Evolutionary conservation across 2,329 filamentous ascomycete genomes (phyloP), one percentile per base, ranked within the genome.

Genomic region (Teratosphaeria viscida): DNA sequence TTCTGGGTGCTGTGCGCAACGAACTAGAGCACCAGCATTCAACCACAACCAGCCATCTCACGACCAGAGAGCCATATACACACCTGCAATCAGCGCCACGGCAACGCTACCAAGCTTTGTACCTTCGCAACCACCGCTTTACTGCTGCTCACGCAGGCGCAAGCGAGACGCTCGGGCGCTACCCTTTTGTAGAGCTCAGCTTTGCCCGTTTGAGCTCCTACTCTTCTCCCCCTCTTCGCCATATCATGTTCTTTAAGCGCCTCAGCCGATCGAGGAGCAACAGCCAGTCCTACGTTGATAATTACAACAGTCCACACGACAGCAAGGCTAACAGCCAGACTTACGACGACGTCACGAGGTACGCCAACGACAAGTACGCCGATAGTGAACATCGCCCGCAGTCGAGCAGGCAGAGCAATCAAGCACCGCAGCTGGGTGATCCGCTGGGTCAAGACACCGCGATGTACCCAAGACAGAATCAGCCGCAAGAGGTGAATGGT

Each of bases 221-320:
- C 43, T 49, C 10, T 49, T n/a, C 7, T 49, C 43, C 26, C 19
- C 43, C 19, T n/a, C 23, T 23, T 19, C 43, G n/a, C 43, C 19
- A 26, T 35, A 67, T 69, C 70, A 74, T 71, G 77, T 78, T 79
- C 74, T 78, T 79, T 76, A 79, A 78, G 69, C 77, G 77, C 64
- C 74, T 74, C 53, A 71, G 68, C 60, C 65, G 77, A 62, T 77
- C 75, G 57, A 77, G 78, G 66, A 74, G 70, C 68, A 78, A 79
- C 72, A 72, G 72, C 59, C 78, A 79, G 67, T 75, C 72, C 66
- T 80, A 80, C 75, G 74, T 80, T 64, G 78, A 80, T 65, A 71
- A 73, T 70, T 67, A 73, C 58, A 61, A 66, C 56, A 71, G 72
- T 54, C 72, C 72, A 27, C 74, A 76, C 73, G 71, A 73, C 67